A percentile compares a stretch with the other conserved stretches of the same genome.
Evolutionary conservation across 192 early-diverging fungal genomes (phyloP).

Genomic region (Jimgerdemannia flammicorona): DNA sequence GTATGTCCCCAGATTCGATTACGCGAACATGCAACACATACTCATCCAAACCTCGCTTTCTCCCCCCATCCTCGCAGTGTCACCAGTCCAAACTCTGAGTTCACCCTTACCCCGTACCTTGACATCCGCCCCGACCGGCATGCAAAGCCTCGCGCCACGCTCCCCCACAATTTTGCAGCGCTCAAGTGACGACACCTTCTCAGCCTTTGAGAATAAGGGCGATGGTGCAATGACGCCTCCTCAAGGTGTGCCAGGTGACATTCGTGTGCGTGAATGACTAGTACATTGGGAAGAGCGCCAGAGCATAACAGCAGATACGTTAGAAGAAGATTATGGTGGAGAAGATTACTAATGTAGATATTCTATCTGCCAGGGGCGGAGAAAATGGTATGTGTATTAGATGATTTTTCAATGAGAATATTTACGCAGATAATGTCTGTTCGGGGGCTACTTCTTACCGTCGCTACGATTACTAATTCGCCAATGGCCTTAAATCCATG

Average conservation of each 20-base stretch:
- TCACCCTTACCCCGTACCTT: background rate
- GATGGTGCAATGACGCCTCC: conserved; percentile 8
- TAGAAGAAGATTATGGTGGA: conserved; percentile 17
- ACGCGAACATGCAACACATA: conserved; percentile 2
- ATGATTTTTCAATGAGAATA: too few species aligned
- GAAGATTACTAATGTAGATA: conserved; percentile 16
- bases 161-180: conserved; percentile 15
- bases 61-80: conserved; percentile 16
- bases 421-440: too few species aligned
- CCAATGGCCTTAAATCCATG: background rate
- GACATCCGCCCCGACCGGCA: conserved; percentile 21
- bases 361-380: conserved; percentile 15
- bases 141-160: conserved; percentile 2
- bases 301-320: background rate
- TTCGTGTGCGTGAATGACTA: conserved; percentile 23
- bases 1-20: background rate
- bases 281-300: conserved; percentile 9
- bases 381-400: conserved; percentile 4
- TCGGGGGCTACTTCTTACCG: too few species aligned
- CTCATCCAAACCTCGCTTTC: conserved; percentile 1
- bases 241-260: conserved; percentile 15
- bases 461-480: too few species aligned
- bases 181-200: conserved; percentile 5
- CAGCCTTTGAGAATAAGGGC: conserved; percentile 11
- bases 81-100: conserved; percentile 19